Conservation (phyloP, 805 yeast species). For the Lipomyces japonicus region DNA sequence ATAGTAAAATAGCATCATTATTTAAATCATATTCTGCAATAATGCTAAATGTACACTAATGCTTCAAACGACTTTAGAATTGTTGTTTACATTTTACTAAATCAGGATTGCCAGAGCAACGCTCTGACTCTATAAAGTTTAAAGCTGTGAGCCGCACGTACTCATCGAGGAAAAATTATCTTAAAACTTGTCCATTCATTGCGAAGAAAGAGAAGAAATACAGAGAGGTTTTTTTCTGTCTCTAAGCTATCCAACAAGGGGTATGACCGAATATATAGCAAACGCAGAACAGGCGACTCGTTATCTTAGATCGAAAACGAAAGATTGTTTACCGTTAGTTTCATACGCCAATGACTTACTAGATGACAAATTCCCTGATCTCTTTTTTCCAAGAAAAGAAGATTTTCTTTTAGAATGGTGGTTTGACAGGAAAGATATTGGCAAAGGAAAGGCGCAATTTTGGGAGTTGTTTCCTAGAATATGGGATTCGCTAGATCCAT, state of each 20-base stretch:
- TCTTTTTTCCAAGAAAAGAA: slow-evolving; percentile 36
- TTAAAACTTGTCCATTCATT: too few relatives aligned
- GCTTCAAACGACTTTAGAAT: too few relatives aligned
- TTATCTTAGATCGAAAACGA: slow-evolving; percentile 32
- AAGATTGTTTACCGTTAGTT: slow-evolving; percentile 26
- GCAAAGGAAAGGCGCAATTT: slow-evolving; percentile 6
- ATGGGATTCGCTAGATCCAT: slow-evolving; percentile 4
- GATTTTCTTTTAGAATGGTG: slow-evolving; percentile 39
- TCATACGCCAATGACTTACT: slow-evolving; percentile 29
- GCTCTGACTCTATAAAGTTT: too few relatives aligned
- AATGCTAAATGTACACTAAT: too few relatives aligned
- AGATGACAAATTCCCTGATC: slow-evolving; percentile 16
- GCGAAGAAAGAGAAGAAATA: too few relatives aligned
- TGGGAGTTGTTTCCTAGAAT: slow-evolving; percentile 15
- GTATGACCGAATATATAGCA: neutral
- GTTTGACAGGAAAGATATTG: slow-evolving; percentile 43
- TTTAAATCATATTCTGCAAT: too few relatives aligned
- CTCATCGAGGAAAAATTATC: too few relatives aligned
- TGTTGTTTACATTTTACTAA: too few relatives aligned
- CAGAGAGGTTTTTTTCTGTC: too few relatives aligned
- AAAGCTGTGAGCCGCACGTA: too few relatives aligned
- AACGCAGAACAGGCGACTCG: slow-evolving; percentile 36
- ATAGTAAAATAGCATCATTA: too few relatives aligned
- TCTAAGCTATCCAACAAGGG: neutral
- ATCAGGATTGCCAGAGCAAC: too few relatives aligned